Base-by-base conservation (phyloP, 176 grass and related monocot species). In the Aechmea fasciata region DNA sequence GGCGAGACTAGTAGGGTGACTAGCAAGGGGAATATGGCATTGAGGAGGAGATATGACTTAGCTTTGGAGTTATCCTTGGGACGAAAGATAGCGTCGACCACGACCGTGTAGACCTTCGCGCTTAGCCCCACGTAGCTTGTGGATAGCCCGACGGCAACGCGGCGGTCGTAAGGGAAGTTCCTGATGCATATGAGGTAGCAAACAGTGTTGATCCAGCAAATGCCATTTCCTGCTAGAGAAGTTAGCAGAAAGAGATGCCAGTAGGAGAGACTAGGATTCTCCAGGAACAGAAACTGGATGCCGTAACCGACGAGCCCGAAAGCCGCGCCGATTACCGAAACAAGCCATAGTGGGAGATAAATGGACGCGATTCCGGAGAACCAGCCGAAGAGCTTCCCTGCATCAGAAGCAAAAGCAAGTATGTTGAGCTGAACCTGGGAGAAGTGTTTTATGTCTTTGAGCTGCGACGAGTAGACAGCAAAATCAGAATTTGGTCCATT, bases 161-260 rank as follows among this genome's bases (percentile, higher is more conserved):
- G 84, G 86, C 89, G 87, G 51, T 93, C 77, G 7, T 81, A 78
- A 24, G 82, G 49, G 75, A 99, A 99, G 81, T 99, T 99, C 5
- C 57, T 76, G 71, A 99, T 99, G 74, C 82, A 93, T 65, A 93
- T 78, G 74, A 92, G 86, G 78, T 93, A 93, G 83, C 94, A 99
- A 10, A 85, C 94, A 11, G 94, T 99, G 78, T 90, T 93, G 74
- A 99, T 90, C 94, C 94, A 99, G 79, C 94, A 99, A 68, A 99
- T 93, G 70, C 94, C 94, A 53, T 90, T 93, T 9, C 94, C 94
- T 28, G 90, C 90, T 6, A 99, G 72, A 20, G 94, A 69, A 65
- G 90, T 99, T 71, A 99, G 94, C 51, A 55, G 2, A 71, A 99
- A 99, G 25, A 99, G 51, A 74, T 93, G 89, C 86, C 84, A 87